Conservation (phyloP, 164 flowering plant species). For the Houttuynia cordata region DNA sequence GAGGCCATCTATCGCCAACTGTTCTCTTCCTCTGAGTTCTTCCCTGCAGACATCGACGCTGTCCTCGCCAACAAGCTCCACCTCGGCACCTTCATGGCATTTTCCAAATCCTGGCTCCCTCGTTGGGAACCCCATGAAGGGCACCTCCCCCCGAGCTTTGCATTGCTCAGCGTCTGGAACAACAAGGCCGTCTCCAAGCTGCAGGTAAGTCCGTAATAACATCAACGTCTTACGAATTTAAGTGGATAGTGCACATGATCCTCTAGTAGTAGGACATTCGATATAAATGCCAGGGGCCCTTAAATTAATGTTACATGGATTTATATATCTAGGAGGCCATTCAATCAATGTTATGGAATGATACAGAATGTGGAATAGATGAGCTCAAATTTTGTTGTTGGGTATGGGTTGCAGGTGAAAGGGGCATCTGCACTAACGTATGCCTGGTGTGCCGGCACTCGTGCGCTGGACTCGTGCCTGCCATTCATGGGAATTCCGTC, state of each 20-base stretch:
- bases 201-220: constrained; percentile 12
- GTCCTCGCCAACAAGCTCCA: constrained; percentile 39
- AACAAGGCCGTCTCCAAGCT: constrained; percentile 48
- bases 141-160: constrained; percentile 31
- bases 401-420: constrained; percentile 22
- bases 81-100: constrained; percentile 67
- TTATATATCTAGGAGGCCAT: not conserved
- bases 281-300: too few relatives aligned
- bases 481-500: constrained; percentile 67
- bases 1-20: constrained; percentile 29
- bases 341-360: not conserved
- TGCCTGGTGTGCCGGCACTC: constrained; percentile 34
- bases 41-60: constrained; percentile 46
- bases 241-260: too few relatives aligned
- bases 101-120: constrained; percentile 25
- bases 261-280: too few relatives aligned
- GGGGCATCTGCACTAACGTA: constrained; percentile 37
- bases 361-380: too few relatives aligned
- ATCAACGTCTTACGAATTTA: too few relatives aligned
- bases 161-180: constrained; percentile 68
- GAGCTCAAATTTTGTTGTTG: too few relatives aligned
- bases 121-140: constrained; percentile 27
- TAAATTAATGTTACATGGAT: not conserved
- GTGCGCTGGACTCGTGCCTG: constrained; percentile 35
- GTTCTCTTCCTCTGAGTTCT: constrained; percentile 48